Evolutionary conservation across 2,329 filamentous ascomycete species (phyloP), one percentile per base, ranked within the genome.

Genomic region (Sporothrix phasma): DNA sequence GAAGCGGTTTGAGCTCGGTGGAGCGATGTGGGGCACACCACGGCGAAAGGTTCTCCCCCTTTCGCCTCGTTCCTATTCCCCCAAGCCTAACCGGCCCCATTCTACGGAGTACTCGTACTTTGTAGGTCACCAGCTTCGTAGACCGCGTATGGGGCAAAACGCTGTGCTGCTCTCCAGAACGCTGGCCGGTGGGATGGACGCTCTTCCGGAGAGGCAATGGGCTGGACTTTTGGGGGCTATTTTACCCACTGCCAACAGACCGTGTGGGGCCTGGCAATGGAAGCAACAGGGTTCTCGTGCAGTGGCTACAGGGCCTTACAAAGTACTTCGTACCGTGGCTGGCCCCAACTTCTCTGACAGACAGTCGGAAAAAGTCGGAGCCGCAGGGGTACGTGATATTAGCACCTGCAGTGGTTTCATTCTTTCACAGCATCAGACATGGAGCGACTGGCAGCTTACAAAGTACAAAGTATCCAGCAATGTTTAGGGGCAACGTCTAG

Each of bases 331-430:
- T n/a, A n/a, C n/a, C n/a, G 43, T 54, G 43, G 58, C 34, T 39
- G 17, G n/a, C 10, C 6, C n/a, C 10, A n/a, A n/a, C 41, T 22
- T 22, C 22, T 46, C 46, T 61, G 56, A 56, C 17, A 45, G 19
- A 39, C 26, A 17, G 5, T 54, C 63, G 63, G 63, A 29, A 61
- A 22, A 64, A 64, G 46, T 61, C 63, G 63, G 63, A 64, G 47
- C 13, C 15, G 24, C n/a, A 46, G 47, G 46, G 47, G 51, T 41
- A 41, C 29, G 41, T 24, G 51, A 54, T 29, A 59, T 39, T 43
- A 34, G 47, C 26, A 46, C 17, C 26, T 22, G 41, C 34, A 37
- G n/a, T n/a, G n/a, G n/a, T n/a, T 26, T 7, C n/a, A 22, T 24
- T 34, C 26, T 58, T 41, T 41, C 34, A 56, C 53, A 56, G 34